Evolutionary conservation across 2,329 filamentous ascomycete species (phyloP).

Genomic region (Ascochyta koolunga): DNA sequence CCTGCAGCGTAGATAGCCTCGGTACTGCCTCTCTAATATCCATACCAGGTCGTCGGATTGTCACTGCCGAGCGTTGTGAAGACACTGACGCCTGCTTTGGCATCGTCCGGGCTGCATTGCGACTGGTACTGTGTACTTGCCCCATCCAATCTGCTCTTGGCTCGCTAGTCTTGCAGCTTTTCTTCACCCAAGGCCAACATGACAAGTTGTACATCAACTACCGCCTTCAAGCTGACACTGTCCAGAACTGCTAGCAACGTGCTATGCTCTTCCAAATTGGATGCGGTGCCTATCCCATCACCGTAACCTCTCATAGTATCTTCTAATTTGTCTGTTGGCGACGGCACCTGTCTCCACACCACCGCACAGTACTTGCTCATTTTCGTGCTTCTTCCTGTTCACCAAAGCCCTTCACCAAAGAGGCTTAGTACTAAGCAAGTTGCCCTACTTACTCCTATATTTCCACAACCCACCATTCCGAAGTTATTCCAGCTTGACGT

Average conservation of each 20-base stretch:
- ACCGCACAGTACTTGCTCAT: too few species aligned
- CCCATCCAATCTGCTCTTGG: constrained; percentile 8
- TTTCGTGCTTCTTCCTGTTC: too few species aligned
- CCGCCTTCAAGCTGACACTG: not conserved
- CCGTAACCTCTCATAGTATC: not conserved
- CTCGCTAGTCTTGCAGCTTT: not conserved
- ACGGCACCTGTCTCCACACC: too few species aligned
- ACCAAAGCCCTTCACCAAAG: too few species aligned
- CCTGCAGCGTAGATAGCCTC: constrained; percentile 6
- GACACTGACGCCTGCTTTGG: constrained; percentile 15
- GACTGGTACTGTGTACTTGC: constrained; percentile 9
- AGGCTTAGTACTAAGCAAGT: too few species aligned
- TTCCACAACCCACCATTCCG: not conserved
- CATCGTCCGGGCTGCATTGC: not conserved
- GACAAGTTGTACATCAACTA: not conserved
- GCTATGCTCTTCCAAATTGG: not conserved
- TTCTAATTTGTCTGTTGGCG: too few species aligned
- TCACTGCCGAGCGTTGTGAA: constrained; percentile 3
- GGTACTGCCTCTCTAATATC: not conserved
- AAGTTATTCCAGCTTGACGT: not conserved
- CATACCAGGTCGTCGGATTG: constrained; percentile 24
- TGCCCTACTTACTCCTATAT: too few species aligned
- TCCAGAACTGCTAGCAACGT: not conserved
- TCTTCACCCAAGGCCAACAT: not conserved
- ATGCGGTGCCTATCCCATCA: not conserved